Percentiles rank a stretch among this genome's conserved stretches.
These are phyloP conservation scores for Auriculariales sp. DNA, from an alignment of 768 basidiomycete genomes.

Conservation along the genomic window DNA sequence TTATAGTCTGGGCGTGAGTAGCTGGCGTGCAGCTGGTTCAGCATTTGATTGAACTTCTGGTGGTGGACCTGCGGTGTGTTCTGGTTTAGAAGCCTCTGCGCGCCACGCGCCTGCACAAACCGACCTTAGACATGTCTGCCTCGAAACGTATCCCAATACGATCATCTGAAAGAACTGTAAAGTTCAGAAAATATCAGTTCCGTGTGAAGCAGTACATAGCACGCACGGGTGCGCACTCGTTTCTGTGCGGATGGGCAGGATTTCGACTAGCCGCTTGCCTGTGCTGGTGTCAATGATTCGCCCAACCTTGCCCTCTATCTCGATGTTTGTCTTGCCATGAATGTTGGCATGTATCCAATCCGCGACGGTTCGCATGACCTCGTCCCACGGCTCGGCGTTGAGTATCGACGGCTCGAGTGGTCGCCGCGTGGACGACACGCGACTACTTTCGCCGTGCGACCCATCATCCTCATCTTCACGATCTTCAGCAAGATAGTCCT, in stretches of 20 bases:
- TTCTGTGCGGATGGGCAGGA: slow-evolving; percentile 64
- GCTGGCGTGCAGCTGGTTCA: slow-evolving; percentile 65
- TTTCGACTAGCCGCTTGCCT: slow-evolving; percentile 37
- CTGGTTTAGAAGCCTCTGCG: slow-evolving; percentile 10
- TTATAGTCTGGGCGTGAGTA: slow-evolving; percentile 37
- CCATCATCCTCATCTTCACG: background rate
- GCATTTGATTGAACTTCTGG: slow-evolving; percentile 66
- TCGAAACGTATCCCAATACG: slow-evolving; percentile 60
- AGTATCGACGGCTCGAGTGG: slow-evolving; percentile 46
- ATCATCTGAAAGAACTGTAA: slow-evolving; percentile 53
- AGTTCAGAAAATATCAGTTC: slow-evolving; percentile 1
- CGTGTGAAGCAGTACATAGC: background rate
- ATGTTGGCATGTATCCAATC: slow-evolving; percentile 51
- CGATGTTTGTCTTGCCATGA: slow-evolving; percentile 39
- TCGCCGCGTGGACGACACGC: slow-evolving; percentile 2
- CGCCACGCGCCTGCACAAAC: slow-evolving; percentile 18
- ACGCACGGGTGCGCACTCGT: slow-evolving; percentile 38
- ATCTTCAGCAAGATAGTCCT: background rate
- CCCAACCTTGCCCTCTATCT: slow-evolving; percentile 88
- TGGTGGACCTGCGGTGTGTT: slow-evolving; percentile 53
- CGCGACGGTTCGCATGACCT: slow-evolving; percentile 83
- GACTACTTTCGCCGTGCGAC: background rate
- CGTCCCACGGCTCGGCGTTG: slow-evolving; percentile 81
- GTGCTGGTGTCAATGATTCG: slow-evolving; percentile 43
- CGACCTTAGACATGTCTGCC: slow-evolving; percentile 81